Evolutionary conservation across 2,329 filamentous ascomycete species (phyloP).

Genomic region (Neonectria magnoliae): DNA sequence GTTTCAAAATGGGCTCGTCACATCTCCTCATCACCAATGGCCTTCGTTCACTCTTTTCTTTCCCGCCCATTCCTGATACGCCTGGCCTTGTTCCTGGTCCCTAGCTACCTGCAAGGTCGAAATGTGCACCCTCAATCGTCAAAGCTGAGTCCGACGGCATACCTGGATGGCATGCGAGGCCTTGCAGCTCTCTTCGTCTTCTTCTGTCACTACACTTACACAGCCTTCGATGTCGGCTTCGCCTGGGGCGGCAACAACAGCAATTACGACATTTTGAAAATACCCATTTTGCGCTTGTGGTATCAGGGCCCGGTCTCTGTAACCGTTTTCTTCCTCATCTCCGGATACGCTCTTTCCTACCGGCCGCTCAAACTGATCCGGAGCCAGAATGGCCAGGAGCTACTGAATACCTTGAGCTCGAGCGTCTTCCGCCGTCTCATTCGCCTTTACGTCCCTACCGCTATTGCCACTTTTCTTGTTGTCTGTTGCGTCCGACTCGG

Average conservation of each 20-base stretch:
- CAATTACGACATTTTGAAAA: slow-evolving; percentile 59
- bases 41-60: slow-evolving; percentile 1
- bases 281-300: slow-evolving; percentile 63
- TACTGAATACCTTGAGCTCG: slow-evolving; percentile 58
- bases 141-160: slow-evolving; percentile 61
- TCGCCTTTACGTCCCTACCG: slow-evolving; percentile 62
- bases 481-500: slow-evolving; percentile 56
- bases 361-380: slow-evolving; percentile 59
- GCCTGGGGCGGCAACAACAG: slow-evolving; percentile 57
- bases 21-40: background rate
- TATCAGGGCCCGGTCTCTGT: slow-evolving; percentile 67
- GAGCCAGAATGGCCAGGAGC: slow-evolving; percentile 47
- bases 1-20: background rate
- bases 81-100: slow-evolving; percentile 57
- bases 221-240: slow-evolving; percentile 60
- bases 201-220: slow-evolving; percentile 66
- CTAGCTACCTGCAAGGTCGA: slow-evolving; percentile 60
- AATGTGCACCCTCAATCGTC: slow-evolving; percentile 50
- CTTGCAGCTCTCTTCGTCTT: slow-evolving; percentile 65
- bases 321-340: slow-evolving; percentile 70
- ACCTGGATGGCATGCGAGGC: slow-evolving; percentile 67
- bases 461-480: slow-evolving; percentile 62
- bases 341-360: slow-evolving; percentile 68
- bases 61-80: slow-evolving; percentile 34
- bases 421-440: slow-evolving; percentile 62